These are phyloP conservation scores for Citrus australasica DNA, from an alignment of 345 rosid genomes.

Conservation along the genomic window DNA sequence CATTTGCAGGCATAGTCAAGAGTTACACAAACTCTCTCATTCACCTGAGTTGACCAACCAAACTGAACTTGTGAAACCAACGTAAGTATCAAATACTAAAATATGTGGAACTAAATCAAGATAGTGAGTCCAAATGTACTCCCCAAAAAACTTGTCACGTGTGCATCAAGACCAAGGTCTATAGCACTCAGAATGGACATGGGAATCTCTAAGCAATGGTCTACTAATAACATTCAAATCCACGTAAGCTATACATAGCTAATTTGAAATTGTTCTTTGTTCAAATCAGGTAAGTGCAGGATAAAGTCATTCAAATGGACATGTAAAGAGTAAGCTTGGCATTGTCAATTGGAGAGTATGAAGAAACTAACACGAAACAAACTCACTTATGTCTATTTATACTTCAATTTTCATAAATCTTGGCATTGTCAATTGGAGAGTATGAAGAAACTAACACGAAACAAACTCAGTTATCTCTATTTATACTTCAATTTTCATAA, in stretches of 20 bases:
- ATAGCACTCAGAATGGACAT: not conserved
- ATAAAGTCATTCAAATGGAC: not conserved
- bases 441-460: not conserved
- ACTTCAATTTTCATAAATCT: not conserved
- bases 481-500: not conserved
- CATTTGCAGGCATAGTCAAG: not conserved
- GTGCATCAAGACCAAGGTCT: not conserved
- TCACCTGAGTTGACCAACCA: not conserved
- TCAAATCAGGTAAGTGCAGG: not conserved
- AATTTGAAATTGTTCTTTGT: not conserved
- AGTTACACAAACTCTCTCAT: conserved; percentile 3
- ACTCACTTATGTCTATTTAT: not conserved
- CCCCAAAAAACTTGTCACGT: not conserved
- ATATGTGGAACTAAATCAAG: conserved; percentile 9
- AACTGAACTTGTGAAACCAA: not conserved
- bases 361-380: not conserved
- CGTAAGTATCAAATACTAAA: conserved; percentile 1
- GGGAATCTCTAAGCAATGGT: not conserved
- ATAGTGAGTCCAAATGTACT: conserved; percentile 8
- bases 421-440: not conserved
- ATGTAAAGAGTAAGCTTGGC: not conserved
- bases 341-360: not conserved
- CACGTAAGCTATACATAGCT: not conserved
- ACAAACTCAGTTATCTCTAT: not conserved
- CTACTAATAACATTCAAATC: not conserved